Evolutionary conservation across 768 basidiomycete species (phyloP), one percentile per base, ranked within the genome.

Genomic region (Psilocybe tampanensis): DNA sequence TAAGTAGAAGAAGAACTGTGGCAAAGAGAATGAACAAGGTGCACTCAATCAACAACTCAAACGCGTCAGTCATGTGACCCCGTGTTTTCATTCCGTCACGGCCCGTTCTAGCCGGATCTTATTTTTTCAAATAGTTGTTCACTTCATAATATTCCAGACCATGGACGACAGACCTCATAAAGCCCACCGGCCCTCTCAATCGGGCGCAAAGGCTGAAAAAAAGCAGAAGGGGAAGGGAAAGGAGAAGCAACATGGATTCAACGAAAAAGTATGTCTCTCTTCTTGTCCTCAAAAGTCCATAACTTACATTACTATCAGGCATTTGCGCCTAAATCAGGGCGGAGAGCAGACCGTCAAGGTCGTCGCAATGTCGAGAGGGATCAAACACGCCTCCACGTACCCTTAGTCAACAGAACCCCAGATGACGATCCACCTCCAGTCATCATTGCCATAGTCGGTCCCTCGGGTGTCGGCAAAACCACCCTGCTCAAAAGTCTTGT

Each of bases 401-500:
- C 97, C 13, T 84, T 97, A 24, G 92, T 98, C 52, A 89, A 98
- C 71, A 85, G 97, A 49, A 98, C 94, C 9, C 96, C 97, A 3
- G 89, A 94, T 59, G 86, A 90, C 53, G 84, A 87, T 41, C 94
- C 97, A 2, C 96, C 97, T 2, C 97, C 97, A 4, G 86, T 98
- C 64, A 85, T 98, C 58, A 85, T 99, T 33, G 96, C 95, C 23
- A 83, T 99, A 48, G 95, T 98, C 36, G 97, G 97, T 0, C 95
- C 97, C 24, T 89, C 95, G 1, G 97, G 97, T 8, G 97, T 98
- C 24, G 97, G 97, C 54, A 99, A 98, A 72, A 92, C 93, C 1
- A 98, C 95, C 1, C 79, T 99, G 11, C 80, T 98, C 62, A 94
- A 95, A 69, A 92, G 89, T 62, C 85, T 99, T 18, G 88, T 99